phyloP scores from a whole-genome alignment of 345 rosid genomes.

The Brassica juncea region DNA sequence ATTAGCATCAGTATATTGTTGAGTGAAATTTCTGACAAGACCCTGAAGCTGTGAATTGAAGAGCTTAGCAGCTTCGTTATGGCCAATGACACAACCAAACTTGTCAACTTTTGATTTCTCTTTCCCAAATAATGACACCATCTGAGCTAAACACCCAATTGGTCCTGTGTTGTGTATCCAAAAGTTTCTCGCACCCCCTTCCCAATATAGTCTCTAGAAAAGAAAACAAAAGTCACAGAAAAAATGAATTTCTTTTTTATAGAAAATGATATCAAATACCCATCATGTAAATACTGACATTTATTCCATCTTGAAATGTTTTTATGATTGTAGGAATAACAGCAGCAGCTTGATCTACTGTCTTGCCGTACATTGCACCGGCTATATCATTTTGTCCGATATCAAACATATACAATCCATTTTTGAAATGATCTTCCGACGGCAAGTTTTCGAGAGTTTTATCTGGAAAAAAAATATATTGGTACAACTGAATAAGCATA shows the following conservation, averaged over 20 bases:
- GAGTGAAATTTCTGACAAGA: conserved; percentile 41
- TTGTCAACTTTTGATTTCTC: conserved; percentile 41
- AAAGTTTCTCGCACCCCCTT: conserved; percentile 53
- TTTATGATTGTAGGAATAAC: conserved; percentile 50
- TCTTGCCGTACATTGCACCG: conserved; percentile 37
- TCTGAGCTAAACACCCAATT: conserved; percentile 61
- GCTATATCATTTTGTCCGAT: conserved; percentile 67
- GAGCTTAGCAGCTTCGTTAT: conserved; percentile 52
- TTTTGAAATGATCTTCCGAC: conserved; percentile 37
- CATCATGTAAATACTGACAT: conserved; percentile 36
- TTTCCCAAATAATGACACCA: conserved; percentile 35
- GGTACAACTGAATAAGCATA: background rate
- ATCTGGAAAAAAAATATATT: conserved; percentile 31
- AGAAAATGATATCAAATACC: background rate
- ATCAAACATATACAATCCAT: conserved; percentile 59
- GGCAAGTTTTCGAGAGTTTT: conserved; percentile 47
- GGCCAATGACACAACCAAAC: conserved; percentile 52
- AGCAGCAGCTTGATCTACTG: conserved; percentile 45
- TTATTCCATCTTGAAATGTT: conserved; percentile 40
- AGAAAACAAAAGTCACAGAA: background rate
- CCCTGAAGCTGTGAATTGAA: conserved; percentile 49
- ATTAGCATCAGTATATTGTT: conserved; percentile 41
- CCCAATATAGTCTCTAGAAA: conserved; percentile 45
- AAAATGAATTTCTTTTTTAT: background rate
- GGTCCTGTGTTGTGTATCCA: conserved; percentile 86